A percentile compares a stretch with the other conserved stretches of the same genome.
Conservation (phyloP, 306 rosid species). For the Ceratonia siliqua region DNA sequence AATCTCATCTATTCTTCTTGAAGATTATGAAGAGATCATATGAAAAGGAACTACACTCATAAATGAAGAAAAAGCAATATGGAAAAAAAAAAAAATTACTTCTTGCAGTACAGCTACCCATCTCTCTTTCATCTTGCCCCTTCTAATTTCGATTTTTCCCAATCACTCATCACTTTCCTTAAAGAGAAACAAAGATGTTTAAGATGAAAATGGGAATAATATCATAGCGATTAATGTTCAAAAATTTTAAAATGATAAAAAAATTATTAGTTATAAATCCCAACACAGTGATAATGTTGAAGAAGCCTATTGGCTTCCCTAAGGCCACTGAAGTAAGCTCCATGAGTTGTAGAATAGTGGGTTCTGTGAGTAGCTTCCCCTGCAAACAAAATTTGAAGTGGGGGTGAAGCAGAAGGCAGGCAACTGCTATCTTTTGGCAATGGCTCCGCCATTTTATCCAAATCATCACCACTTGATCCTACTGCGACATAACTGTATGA, state of each 20-base stretch:
- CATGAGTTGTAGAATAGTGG: slow-evolving; percentile 98
- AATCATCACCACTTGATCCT: slow-evolving; percentile 89
- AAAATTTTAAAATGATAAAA: slow-evolving; percentile 20
- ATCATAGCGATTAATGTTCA: slow-evolving; percentile 55
- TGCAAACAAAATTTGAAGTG: slow-evolving; percentile 90
- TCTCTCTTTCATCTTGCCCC: slow-evolving; percentile 50
- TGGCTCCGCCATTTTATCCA: slow-evolving; percentile 87
- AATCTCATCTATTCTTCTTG: slow-evolving; percentile 36
- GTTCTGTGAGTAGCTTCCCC: slow-evolving; percentile 99
- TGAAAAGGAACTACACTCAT: slow-evolving; percentile 41
- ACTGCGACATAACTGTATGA: slow-evolving; percentile 84
- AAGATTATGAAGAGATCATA: slow-evolving; percentile 35
- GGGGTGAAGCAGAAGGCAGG: slow-evolving; percentile 42
- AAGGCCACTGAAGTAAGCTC: slow-evolving; percentile 96
- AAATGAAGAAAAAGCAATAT: slow-evolving; percentile 45
- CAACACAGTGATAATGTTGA: slow-evolving; percentile 73
- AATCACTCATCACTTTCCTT: slow-evolving; percentile 45
- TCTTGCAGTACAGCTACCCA: slow-evolving; percentile 58
- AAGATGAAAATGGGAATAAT: slow-evolving; percentile 54
- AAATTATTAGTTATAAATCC: slow-evolving; percentile 48
- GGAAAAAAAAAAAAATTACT: slow-evolving; percentile 24
- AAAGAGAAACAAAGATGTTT: slow-evolving; percentile 51
- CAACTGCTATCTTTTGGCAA: slow-evolving; percentile 55
- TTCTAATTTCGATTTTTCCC: slow-evolving; percentile 38
- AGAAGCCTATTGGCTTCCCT: slow-evolving; percentile 97